These are phyloP conservation scores for Ramalina peruviana DNA, from an alignment of 495 filamentous ascomycete species.

Conservation along the genomic window DNA sequence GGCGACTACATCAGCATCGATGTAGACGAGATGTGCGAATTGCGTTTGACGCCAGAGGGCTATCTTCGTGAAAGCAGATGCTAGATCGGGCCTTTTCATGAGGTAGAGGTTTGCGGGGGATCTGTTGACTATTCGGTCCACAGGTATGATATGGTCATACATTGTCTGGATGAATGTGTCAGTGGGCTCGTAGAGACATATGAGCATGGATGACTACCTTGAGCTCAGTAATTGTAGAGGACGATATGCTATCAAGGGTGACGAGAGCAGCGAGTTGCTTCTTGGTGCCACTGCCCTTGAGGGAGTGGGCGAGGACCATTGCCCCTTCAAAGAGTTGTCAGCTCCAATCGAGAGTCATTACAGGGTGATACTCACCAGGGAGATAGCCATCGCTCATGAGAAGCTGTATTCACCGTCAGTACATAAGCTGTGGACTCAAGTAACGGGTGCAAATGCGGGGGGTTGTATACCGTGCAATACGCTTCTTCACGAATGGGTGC, in stretches of 20 bases:
- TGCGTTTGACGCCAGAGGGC: constrained; percentile 84
- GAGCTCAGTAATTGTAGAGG: constrained; percentile 61
- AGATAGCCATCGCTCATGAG: constrained; percentile 83
- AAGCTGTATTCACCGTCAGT: constrained; percentile 40
- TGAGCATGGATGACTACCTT: constrained; percentile 36
- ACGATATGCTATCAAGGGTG: constrained; percentile 59
- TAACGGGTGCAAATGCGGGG: not conserved
- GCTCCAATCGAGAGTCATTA: not conserved
- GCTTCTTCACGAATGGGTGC: constrained; percentile 6
- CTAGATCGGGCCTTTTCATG: constrained; percentile 82
- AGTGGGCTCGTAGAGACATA: not conserved
- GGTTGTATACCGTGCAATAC: constrained; percentile 15
- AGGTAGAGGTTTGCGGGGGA: constrained; percentile 72
- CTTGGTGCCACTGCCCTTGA: constrained; percentile 78
- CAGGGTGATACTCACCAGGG: constrained; percentile 45
- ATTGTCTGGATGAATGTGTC: constrained; percentile 40
- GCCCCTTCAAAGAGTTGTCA: constrained; percentile 43
- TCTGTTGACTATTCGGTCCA: constrained; percentile 60
- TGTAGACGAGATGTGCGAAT: constrained; percentile 79
- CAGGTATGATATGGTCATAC: constrained; percentile 82
- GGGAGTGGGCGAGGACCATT: constrained; percentile 82
- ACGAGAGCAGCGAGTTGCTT: constrained; percentile 78
- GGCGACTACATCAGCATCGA: constrained; percentile 83
- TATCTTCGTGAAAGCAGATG: constrained; percentile 92
- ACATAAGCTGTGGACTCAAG: not conserved